Conservation (phyloP, 345 rosid genomes). For the Euphorbia peplus region DNA sequence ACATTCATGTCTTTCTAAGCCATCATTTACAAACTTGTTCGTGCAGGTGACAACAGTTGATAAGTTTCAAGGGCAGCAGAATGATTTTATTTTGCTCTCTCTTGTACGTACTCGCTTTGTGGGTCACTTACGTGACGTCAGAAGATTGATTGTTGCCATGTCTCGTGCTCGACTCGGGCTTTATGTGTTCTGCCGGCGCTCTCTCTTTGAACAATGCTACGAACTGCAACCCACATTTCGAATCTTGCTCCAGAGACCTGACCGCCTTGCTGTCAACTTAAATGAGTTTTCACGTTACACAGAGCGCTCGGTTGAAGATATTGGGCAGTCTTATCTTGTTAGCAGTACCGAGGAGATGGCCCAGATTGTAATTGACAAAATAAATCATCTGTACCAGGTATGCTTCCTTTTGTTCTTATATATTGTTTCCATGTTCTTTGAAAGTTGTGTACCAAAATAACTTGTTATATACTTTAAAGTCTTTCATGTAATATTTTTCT, state of each 20-base stretch:
- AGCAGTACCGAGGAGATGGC: slow-evolving; percentile 72
- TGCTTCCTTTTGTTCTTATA: not conserved
- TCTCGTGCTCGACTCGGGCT: slow-evolving; percentile 96
- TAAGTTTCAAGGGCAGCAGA: slow-evolving; percentile 99
- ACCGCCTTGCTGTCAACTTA: slow-evolving; percentile 60
- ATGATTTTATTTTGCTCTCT: slow-evolving; percentile 87
- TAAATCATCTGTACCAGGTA: slow-evolving; percentile 70
- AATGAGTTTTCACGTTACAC: slow-evolving; percentile 58
- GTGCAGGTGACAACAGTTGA: slow-evolving; percentile 90
- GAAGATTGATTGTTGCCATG: slow-evolving; percentile 97
- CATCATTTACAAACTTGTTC: not conserved
- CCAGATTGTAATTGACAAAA: slow-evolving; percentile 48
- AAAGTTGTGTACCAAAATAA: not conserved
- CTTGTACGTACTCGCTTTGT: slow-evolving; percentile 95
- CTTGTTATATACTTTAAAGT: not conserved
- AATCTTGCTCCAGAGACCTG: slow-evolving; percentile 78
- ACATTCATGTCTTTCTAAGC: no score
- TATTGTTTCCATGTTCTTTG: no score
- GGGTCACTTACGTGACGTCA: slow-evolving; percentile 95
- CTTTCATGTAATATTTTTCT: not conserved
- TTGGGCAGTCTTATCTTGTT: slow-evolving; percentile 58
- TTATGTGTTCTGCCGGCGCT: slow-evolving; percentile 84
- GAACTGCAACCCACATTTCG: slow-evolving; percentile 94
- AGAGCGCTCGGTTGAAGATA: slow-evolving; percentile 76
- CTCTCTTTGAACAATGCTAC: slow-evolving; percentile 92